Base-by-base conservation (phyloP, 2,329 filamentous ascomycete species). In the Penicillium sp. region DNA sequence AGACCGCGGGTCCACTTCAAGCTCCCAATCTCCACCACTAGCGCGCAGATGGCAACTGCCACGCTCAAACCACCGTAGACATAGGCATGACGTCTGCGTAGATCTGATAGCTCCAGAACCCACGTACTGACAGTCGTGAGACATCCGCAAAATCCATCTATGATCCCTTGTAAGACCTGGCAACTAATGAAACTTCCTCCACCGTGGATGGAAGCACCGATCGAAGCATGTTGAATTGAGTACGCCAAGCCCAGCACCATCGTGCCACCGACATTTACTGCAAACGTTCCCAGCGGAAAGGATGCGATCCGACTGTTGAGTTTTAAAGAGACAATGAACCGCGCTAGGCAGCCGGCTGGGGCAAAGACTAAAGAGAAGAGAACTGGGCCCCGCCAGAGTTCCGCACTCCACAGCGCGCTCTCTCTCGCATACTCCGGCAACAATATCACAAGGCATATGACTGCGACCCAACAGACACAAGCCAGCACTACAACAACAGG, bases 241-340 rank as follows among this genome's bases (percentile, higher is more conserved):
- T 85, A 96, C 7, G 85, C 81, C 82, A 90, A 88, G n/a, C 85
- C 91, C 43, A 95, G 73, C n/a, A 96, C 74, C 0, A 81, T 83
- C 0, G 90, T 91, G 16, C 91, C 92, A 13, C 87, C 70, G 2
- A 93, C 77, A 66, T 96, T 96, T 47, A 88, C 90, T 0, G 78
- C 76, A 66, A 96, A 96, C 0, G 92, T 96, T 11, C 92, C 92
- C 0, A 96, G 72, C 0, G 92, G 92, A 64, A 96, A 96, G 0
- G 82, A 78, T 0, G 84, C 71, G 0, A 84, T 65, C 16, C 83
- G 77, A 0, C 82, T 78, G 66, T 96, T 96, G 27, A 96, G 81
- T 37, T 80, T 75, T 8, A 88, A 71, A 0, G 88, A 88, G 0
- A 82, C 72, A 70, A 90, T 91, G 77, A 90, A 95, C 2, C 92